Evolutionary conservation across 352 stramenopile species (phyloP), one percentile per base, ranked within the genome.

Genomic region (Peronosclerospora sorghi): DNA sequence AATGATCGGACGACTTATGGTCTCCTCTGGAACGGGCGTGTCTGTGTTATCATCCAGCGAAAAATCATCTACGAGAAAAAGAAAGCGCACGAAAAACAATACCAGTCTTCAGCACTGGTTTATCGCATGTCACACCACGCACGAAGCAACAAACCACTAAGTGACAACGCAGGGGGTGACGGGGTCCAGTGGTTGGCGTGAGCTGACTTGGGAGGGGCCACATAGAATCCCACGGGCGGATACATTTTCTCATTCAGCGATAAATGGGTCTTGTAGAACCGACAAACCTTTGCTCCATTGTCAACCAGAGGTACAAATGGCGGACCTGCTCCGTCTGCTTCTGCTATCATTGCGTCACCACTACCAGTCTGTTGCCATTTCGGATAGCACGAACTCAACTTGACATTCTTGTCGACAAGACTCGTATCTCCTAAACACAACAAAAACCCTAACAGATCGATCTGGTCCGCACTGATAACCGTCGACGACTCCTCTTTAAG

Each of bases 221-320:
- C 54, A 29, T 73, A 68, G 41, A 86, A 91, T 0, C 75, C 79
- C 17, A 87, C 63, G 0, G 75, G 72, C 5, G 79, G 79, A 41
- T 91, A 91, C 49, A 91, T 41, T 50, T 62, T 81, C 48, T 87
- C 74, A 37, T 88, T 91, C 43, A 91, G 51, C 35, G 76, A 65
- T 44, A 88, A 43, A 15, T 84, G 62, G 6, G 65, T 80, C 56
- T 87, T 86, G 58, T 84, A 78, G 38, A 86, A 88, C 0, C 64
- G 60, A 35, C 70, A 83, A 23, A 91, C 52, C 40, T 82, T 84
- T 9, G 54, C 54, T 38, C 62, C 72, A 40, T 68, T 84, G 38
- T 85, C 73, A 24, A 73, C 59, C 18, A 48, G 51, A 4, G 32
- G 51, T 17, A 43, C 10, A 24, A 56, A 59, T 26, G 6, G 6